Evolutionary conservation across 2,329 filamentous ascomycete species (phyloP), one percentile per base, ranked within the genome.

Genomic region (Metarhizium rileyi): DNA sequence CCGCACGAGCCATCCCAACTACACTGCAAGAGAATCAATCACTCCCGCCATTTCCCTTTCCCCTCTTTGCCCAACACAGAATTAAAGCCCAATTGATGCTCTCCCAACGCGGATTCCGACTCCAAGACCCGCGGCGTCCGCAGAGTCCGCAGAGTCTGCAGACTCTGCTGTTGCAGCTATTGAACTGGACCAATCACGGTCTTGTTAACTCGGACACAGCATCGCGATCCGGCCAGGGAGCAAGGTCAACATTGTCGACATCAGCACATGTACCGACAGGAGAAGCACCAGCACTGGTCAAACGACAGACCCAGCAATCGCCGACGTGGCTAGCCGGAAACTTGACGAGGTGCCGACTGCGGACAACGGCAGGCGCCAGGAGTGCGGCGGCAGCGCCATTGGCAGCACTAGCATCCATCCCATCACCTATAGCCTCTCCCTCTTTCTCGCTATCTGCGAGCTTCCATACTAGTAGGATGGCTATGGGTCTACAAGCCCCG

Each of bases 401-500:
- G 5, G 36, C 36, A 40, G 7, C 36, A 14, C 20, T 3, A 10
- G 5, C 20, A 25, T 25, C 38, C 20, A 20, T 22, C 7, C 38
- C 12, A 9, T 42, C n/a, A 12, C 36, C 36, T 20, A 9, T 18
- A 22, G 16, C 33, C 5, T 26, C 46, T 10, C 14, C 20, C 28
- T 18, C 40, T 26, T 5, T 40, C 42, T n/a, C 25, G 26, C 14
- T 18, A 7, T 33, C 36, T 12, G 40, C 42, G 36, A 30, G 44
- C 25, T 46, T 40, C 38, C 38, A 25, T 33, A 33, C 50, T 44
- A 30, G 49, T 16, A 25, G 45, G 16, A 30, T 48, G 44, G 41
- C 38, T 44, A 63, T 60, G 59, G 57, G 56, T 59, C 57, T 53
- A 35, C 54, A 50, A 64, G 63, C 66, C 66, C 66, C 66, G 63